Evolutionary conservation across 352 stramenopile genomes (phyloP), one percentile per base, ranked within the genome.

Genomic region (Hyaloperonospora brassicae): DNA sequence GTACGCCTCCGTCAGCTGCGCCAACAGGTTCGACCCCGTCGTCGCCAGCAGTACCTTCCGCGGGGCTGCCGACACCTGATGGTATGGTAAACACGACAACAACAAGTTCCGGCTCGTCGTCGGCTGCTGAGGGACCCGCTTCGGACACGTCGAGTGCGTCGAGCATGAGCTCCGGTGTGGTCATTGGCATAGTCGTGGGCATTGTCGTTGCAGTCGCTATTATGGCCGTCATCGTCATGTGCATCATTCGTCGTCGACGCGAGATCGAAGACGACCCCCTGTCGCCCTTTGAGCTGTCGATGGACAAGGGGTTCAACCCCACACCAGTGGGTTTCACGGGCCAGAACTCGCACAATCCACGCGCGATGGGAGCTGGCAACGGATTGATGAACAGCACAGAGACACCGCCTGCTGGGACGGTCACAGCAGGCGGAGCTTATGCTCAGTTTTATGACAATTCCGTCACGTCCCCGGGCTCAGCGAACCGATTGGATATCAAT

Each of bases 251-350:
- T 58, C 69, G 66, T 48, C 68, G 69, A 35, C 72, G 72, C 34
- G 75, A 88, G 13, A 50, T 62, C 5, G 76, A 90, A 30, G 80
- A 90, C 51, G 80, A 90, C 48, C 80, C 80, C 52, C 56, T 90
- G 47, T 90, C 80, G 61, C 80, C 80, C 2, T 90, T 90, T 48
- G 78, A 90, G 64, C 69, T 90, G 31, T 90, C 80, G 31, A 87
- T 90, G 78, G 80, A 90, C 68, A 90, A 90, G 74, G 74, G 73
- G 34, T 87, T 85, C 66, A 69, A 63, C 39, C 62, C 63, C n/a
- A 74, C 62, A 12, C 64, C 64, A 1, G 57, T 44, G 11, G 60
- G 43, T 47, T 76, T 69, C 40, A 64, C 46, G 31, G 57, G 55
- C n/a, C 66, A 78, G 50, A 70, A 70, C 53, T 59, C 59, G 50